A percentile compares a stretch with the other conserved stretches of the same genome.
Conservation (phyloP, 176 grass and related monocot species). For the Carex myosuroides region DNA sequence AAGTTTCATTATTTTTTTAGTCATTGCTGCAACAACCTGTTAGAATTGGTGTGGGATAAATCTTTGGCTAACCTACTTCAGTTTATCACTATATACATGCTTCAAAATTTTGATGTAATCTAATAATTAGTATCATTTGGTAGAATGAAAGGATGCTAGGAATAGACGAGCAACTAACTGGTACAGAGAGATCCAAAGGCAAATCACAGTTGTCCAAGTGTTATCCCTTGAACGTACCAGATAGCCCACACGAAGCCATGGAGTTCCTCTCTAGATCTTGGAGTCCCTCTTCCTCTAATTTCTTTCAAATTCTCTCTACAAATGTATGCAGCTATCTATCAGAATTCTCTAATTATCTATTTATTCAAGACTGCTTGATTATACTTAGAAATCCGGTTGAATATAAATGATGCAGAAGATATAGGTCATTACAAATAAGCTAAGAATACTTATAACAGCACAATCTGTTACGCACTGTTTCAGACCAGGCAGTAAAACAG, state of each 20-base stretch:
- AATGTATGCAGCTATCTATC: conserved; percentile 42
- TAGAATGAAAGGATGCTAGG: conserved; percentile 43
- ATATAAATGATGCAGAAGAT: not conserved
- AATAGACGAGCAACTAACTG: conserved; percentile 21
- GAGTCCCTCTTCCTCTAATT: conserved; percentile 82
- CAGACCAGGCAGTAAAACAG: not conserved
- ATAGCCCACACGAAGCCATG: conserved; percentile 57
- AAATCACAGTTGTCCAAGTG: conserved; percentile 36
- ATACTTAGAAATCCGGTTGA: not conserved
- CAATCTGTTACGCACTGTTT: not conserved
- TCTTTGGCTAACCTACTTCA: not conserved
- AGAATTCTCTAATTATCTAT: not conserved
- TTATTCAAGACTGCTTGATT: not conserved
- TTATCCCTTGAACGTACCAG: conserved; percentile 38
- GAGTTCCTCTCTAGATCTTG: conserved; percentile 89
- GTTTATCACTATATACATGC: not conserved
- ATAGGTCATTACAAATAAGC: not conserved
- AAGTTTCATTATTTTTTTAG: not conserved
- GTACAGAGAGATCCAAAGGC: conserved; percentile 30
- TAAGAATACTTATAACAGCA: not conserved
- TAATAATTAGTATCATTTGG: conserved; percentile 19
- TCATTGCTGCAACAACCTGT: not conserved
- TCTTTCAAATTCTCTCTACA: conserved; percentile 81
- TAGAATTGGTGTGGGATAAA: not conserved
- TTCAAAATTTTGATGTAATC: not conserved